Evolutionary conservation across 2,329 filamentous ascomycete species (phyloP), one percentile per base, ranked within the genome.

Genomic region (Amesomyces nigricolor): DNA sequence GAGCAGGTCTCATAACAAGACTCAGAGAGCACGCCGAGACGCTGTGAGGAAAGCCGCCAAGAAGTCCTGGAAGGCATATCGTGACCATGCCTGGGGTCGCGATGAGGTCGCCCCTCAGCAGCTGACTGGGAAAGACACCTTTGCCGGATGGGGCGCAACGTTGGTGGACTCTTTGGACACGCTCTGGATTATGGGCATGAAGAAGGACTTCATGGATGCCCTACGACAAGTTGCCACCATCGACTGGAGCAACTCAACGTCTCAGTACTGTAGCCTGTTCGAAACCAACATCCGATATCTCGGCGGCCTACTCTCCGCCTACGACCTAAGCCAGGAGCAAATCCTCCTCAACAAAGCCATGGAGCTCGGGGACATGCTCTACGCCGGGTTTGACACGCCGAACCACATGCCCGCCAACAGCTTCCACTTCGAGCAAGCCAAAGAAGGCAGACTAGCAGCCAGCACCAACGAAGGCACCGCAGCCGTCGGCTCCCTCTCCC

Each of bases 401-500:
- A 80, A 78, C 64, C 72, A 76, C 35, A 71, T 81, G 64, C 79
- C 79, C 3, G 67, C 72, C 13, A 74, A 75, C 62, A 72, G 68
- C 62, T 71, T 78, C 58, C 64, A 73, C 65, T 87, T 67, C 51
- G 56, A 65, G 6, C 66, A 67, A 26, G 74, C 73, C 19, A 72
- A 69, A 50, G 57, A 64, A 8, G 75, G 75, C 30, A 57, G 59
- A 38, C 72, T 75, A 47, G 56, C 47, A 6, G 71, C 71, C 19
- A 68, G 72, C 42, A 56, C 59, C 13, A 66, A 63, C 51, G 73
- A 76, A 62, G 70, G 73, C 2, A 69, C 71, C 7, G 77, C 77
- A 29, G 74, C 73, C n/a, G 70, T 72, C 14, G 87, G 87, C 32
- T 87, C 86, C 9, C 74, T 91, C 54, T 83, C 82, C 8, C 69